phyloP scores from a whole-genome alignment of 306 rosid species.

The Cucumis melo region DNA sequence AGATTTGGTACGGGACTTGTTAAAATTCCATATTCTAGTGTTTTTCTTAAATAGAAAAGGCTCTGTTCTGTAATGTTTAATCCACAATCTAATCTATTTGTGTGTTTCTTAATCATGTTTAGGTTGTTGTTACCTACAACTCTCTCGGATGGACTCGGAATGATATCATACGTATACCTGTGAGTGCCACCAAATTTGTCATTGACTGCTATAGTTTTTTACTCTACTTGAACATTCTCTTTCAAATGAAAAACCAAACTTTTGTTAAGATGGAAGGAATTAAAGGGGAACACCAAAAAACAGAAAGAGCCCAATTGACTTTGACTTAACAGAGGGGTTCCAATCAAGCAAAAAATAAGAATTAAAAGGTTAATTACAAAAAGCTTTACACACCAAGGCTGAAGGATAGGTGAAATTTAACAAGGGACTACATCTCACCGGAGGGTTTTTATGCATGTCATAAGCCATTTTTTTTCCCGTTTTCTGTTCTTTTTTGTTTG shows the following conservation, averaged over 20 bases:
- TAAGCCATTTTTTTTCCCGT: not conserved
- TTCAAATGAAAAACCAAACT: not conserved
- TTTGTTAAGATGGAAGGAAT: no score
- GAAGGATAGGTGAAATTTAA: not conserved
- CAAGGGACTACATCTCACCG: not conserved
- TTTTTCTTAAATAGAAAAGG: not conserved
- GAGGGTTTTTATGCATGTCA: not conserved
- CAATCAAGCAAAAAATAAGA: not conserved
- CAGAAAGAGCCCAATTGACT: not conserved
- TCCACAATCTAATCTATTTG: not conserved
- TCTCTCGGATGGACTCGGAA: slow-evolving; percentile 48
- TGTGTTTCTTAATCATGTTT: slow-evolving; percentile 1
- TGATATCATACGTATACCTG: slow-evolving; percentile 34
- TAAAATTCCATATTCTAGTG: not conserved
- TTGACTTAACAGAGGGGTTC: not conserved
- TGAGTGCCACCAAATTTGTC: slow-evolving; percentile 16
- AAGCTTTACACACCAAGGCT: not conserved
- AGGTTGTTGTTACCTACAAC: slow-evolving; percentile 35
- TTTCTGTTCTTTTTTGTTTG: not conserved
- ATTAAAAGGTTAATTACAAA: not conserved
- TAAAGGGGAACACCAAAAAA: not conserved
- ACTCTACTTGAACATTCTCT: not conserved
- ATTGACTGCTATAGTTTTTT: not conserved
- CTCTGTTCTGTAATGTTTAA: slow-evolving; percentile 4
- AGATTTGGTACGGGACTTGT: slow-evolving; percentile 25